Percentiles rank a stretch among this genome's conserved stretches.
These are phyloP conservation scores for Nowakowskiella sp. DNA, from an alignment of 192 early-diverging fungal genomes.

Conservation along the genomic window DNA sequence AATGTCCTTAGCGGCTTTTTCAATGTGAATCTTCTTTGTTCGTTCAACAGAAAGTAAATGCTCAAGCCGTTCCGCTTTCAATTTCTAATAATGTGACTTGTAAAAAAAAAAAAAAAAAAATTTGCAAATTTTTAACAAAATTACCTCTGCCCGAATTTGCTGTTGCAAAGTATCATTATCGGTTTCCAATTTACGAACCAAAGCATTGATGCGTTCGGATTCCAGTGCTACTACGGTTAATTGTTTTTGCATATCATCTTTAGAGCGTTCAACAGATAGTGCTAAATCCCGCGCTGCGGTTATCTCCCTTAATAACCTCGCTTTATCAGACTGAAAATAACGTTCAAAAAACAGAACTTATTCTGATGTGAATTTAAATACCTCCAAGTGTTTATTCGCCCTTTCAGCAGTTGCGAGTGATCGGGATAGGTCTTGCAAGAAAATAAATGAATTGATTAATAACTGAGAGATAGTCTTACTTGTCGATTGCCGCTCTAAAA, in stretches of 20 bases:
- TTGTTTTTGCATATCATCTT: slow-evolving; percentile 21
- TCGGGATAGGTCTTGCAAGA: slow-evolving; percentile 26
- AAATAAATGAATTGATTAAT: slow-evolving; percentile 8
- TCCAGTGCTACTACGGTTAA: slow-evolving; percentile 15
- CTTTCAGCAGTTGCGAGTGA: slow-evolving; percentile 32
- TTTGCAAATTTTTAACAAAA: not conserved
- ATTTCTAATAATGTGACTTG: slow-evolving; percentile 13
- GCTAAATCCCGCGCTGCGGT: slow-evolving; percentile 26
- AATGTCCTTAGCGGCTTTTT: slow-evolving; percentile 17
- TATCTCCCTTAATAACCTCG: slow-evolving; percentile 30
- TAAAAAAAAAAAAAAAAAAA: not conserved
- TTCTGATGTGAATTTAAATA: not conserved
- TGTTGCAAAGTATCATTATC: slow-evolving; percentile 11
- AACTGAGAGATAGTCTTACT: slow-evolving; percentile 13
- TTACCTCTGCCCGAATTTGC: not conserved
- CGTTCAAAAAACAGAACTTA: not conserved
- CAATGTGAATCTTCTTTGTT: slow-evolving; percentile 33
- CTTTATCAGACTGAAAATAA: slow-evolving; percentile 26
- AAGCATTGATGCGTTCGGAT: slow-evolving; percentile 15
- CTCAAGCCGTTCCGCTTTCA: slow-evolving; percentile 38
- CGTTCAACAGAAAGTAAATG: slow-evolving; percentile 33
- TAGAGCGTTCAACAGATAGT: slow-evolving; percentile 20
- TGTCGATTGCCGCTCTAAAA: slow-evolving; percentile 35
- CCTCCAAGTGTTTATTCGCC: slow-evolving; percentile 29
- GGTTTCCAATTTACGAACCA: slow-evolving; percentile 8